These are phyloP conservation scores for Bolboschoenus planiculmis DNA, from an alignment of 176 grass and related monocot species.

Conservation along the genomic window DNA sequence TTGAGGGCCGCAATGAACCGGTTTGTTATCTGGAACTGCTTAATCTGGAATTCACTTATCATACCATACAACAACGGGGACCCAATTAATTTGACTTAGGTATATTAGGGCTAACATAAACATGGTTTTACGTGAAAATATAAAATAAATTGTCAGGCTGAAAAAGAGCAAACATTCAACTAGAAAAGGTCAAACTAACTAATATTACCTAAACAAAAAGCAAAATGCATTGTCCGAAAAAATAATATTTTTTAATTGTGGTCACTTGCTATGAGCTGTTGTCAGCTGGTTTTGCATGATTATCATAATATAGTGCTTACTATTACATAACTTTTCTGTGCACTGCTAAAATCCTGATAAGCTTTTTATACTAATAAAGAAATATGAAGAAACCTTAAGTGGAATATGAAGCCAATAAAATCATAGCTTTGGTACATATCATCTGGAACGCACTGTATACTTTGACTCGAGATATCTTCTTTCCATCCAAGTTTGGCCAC, in stretches of 20 bases:
- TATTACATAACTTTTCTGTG: neutral
- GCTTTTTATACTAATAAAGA: neutral
- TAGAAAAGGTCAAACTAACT: neutral
- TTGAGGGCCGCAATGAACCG: constrained; percentile 84
- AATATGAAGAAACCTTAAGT: neutral
- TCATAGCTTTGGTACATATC: neutral
- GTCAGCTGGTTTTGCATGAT: neutral
- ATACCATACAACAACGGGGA: neutral
- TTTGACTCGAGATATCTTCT: neutral
- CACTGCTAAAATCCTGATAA: neutral
- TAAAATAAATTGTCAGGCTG: neutral
- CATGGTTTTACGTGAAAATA: neutral
- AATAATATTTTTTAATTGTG: neutral
- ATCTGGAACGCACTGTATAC: neutral
- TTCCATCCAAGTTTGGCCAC: neutral
- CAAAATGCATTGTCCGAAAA: neutral
- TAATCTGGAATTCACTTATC: neutral
- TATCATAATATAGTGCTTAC: neutral
- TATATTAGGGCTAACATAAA: neutral
- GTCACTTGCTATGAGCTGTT: neutral
- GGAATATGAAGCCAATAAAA: neutral
- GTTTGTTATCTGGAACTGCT: constrained; percentile 41
- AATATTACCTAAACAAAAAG: neutral
- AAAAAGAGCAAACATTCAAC: neutral
- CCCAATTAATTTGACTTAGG: neutral